A percentile compares a stretch with the other conserved stretches of the same genome.
phyloP scores from a whole-genome alignment of 306 rosid genomes.

The Benincasa hispida region DNA sequence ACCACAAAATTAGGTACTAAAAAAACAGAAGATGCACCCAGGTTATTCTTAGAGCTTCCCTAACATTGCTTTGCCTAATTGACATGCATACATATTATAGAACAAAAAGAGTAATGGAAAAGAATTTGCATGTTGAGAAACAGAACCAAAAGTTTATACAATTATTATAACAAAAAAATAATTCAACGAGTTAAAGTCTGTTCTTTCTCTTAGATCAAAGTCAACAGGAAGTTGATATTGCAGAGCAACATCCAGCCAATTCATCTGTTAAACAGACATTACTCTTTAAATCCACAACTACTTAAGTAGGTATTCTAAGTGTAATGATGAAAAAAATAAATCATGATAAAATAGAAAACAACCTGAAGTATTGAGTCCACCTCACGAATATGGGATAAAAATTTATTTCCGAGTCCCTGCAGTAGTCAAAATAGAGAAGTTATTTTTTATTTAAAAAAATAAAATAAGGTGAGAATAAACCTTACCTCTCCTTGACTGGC shows the following conservation, averaged over 20 bases:
- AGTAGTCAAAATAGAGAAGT: constrained; percentile 16
- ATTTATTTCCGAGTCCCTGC: constrained; percentile 92
- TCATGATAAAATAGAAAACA: neutral
- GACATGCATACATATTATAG: neutral
- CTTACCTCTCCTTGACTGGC: constrained; percentile 95
- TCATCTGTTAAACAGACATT: neutral
- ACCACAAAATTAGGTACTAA: neutral
- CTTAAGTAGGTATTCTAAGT: neutral
- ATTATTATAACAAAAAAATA: neutral
- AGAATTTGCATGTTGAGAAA: neutral
- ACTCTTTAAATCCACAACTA: neutral
- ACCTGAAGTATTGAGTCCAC: constrained; percentile 99
- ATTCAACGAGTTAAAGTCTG: neutral
- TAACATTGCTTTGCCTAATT: neutral
- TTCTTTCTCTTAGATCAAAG: neutral
- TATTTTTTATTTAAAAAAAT: no score
- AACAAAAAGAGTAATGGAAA: neutral
- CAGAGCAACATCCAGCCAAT: neutral
- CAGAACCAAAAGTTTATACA: neutral
- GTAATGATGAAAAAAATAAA: neutral
- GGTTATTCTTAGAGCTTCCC: neutral
- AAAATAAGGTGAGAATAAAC: neutral
- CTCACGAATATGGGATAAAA: constrained; percentile 87
- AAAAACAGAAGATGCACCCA: neutral
- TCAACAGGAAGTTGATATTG: neutral